Evolutionary conservation across 2,329 filamentous ascomycete genomes (phyloP).

Genomic region (Alternaria atra): DNA sequence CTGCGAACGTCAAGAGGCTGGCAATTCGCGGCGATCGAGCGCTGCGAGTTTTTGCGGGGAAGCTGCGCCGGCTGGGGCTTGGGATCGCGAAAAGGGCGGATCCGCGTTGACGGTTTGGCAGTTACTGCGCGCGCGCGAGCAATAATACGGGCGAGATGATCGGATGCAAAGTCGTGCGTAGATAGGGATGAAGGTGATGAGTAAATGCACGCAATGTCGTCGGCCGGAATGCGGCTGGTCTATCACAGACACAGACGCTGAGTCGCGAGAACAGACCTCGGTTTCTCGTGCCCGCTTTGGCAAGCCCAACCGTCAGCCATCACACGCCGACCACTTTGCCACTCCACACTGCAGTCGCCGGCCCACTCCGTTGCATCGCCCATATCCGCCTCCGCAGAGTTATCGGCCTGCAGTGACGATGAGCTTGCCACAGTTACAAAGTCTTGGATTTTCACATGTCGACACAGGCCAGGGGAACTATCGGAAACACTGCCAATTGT

Average conservation of each 20-base stretch:
- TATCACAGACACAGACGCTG: conserved; percentile 23
- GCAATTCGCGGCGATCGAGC: conserved; percentile 15
- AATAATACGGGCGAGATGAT: not conserved
- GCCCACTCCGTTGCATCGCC: conserved; percentile 1
- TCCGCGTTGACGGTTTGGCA: conserved; percentile 17
- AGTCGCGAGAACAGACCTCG: conserved; percentile 33
- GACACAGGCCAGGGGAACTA: too few relatives aligned
- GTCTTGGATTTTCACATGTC: not conserved
- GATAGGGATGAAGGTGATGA: conserved; percentile 6
- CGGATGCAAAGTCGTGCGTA: not conserved
- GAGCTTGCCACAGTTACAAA: not conserved
- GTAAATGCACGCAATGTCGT: conserved; percentile 1
- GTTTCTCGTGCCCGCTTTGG: conserved; percentile 32
- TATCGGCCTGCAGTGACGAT: not conserved
- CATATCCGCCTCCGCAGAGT: not conserved
- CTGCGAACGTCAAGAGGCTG: conserved; percentile 11
- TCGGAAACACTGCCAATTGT: not conserved
- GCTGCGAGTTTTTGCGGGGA: conserved; percentile 18
- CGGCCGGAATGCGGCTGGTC: conserved; percentile 29
- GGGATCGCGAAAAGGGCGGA: conserved; percentile 16
- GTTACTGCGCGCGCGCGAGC: conserved; percentile 4
- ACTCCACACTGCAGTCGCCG: not conserved
- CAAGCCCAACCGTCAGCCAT: conserved; percentile 27
- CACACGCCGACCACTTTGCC: conserved; percentile 20
- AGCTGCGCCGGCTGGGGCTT: conserved; percentile 12